Base-by-base conservation (phyloP, 768 basidiomycete species). In the Macrolepiota dolichaula region DNA sequence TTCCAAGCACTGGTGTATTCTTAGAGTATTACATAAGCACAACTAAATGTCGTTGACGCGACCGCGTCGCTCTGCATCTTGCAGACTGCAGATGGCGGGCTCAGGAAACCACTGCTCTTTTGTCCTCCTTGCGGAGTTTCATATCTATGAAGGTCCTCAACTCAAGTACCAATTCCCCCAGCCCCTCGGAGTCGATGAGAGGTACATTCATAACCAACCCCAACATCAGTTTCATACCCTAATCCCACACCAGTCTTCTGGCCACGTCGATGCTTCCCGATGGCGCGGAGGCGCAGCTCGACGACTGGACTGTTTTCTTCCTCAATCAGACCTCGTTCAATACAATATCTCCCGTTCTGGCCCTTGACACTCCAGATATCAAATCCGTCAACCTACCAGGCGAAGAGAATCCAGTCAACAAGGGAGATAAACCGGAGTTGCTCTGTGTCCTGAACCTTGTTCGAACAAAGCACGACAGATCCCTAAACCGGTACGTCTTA, bases 301-400 rank as follows among this genome's bases (percentile, higher is more conserved):
- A 96, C 71, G 97, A 98, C 74, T 98, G 96, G 96, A 98, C 97
- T 4, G 87, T 98, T 47, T 99, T 99, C 81, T 97, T 96, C 73
- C 84, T 99, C 60, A 98, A 98, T 71, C 97, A 98, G 74, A 94
- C 92, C 0, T 81, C 88, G 0, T 91, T 89, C 76, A 94, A 95
- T 69, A 88, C 87, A 17, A 92, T 96, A 64, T 84, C 88, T 1
- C 91, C 94, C 5, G 84, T 94, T 15, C 80, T 96, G 44, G 86
- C 91, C 1, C 76, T 89, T 64, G 89, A 90, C 66, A 85, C 82
- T 6, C 79, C 79, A 11, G 79, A 80, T 66, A 68, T 72, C 15
- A 76, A 72, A 53, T 67, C 74, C 47, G 66, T 71, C 38, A 69
- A 68, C 13, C 64, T 78, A 22, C 77, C 78, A 11, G 77, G 74